phyloP scores from a whole-genome alignment of 108 stramenopile genomes.

The Discostella pseudostelligera region DNA sequence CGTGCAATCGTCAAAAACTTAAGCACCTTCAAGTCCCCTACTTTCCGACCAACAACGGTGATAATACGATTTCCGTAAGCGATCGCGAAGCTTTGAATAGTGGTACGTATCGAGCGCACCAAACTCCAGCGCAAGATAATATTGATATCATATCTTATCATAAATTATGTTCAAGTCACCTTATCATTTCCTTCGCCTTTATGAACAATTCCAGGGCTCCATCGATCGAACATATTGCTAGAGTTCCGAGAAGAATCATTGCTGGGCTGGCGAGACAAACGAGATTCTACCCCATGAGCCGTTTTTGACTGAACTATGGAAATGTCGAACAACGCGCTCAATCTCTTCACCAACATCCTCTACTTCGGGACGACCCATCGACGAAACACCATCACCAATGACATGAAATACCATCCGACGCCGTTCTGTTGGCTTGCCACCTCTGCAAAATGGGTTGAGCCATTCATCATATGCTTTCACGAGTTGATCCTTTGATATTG shows the following conservation, averaged over 20 bases:
- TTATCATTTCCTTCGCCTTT: no score
- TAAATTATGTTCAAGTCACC: no score
- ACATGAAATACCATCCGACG: slow-evolving; percentile 65
- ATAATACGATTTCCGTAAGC: no score
- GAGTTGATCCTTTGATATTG: slow-evolving; percentile 59
- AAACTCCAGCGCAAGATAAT: no score
- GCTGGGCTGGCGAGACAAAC: background rate
- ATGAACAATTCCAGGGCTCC: background rate
- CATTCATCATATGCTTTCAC: slow-evolving; percentile 72
- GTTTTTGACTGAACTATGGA: slow-evolving; percentile 44
- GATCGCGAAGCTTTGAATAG: no score
- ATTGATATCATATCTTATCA: no score
- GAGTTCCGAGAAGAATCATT: no score
- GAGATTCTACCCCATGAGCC: slow-evolving; percentile 37
- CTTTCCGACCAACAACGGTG: no score
- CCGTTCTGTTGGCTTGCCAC: slow-evolving; percentile 39
- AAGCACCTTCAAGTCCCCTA: no score
- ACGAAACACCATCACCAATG: slow-evolving; percentile 62
- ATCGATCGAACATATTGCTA: background rate
- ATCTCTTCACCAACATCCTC: slow-evolving; percentile 37
- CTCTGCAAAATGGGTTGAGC: slow-evolving; percentile 49
- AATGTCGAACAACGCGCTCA: slow-evolving; percentile 49
- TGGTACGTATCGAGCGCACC: no score
- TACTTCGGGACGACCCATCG: slow-evolving; percentile 53
- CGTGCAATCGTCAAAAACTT: no score